These are phyloP conservation scores for Nothophoma quercina DNA, from an alignment of 2,329 filamentous ascomycete species.

Conservation along the genomic window DNA sequence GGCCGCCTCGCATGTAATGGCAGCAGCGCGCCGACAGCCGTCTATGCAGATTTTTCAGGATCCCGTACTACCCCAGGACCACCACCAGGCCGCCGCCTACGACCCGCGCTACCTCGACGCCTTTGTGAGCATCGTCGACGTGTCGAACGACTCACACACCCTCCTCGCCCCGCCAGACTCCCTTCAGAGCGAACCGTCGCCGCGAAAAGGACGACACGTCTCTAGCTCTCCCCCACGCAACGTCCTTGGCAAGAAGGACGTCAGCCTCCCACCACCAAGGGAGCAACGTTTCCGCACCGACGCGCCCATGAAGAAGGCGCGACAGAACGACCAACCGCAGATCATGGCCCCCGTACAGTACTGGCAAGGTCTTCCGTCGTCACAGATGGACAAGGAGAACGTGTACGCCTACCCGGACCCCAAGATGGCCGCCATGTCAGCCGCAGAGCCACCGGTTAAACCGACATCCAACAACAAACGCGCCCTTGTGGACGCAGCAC, in stretches of 20 bases:
- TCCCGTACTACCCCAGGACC: slow-evolving; percentile 52
- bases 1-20: slow-evolving; percentile 51
- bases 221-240: slow-evolving; percentile 66
- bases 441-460: slow-evolving; percentile 41
- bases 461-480: slow-evolving; percentile 58
- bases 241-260: slow-evolving; percentile 67
- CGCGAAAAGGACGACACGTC: slow-evolving; percentile 68
- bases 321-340: slow-evolving; percentile 52
- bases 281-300: slow-evolving; percentile 66
- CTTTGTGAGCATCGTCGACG: slow-evolving; percentile 53
- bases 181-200: slow-evolving; percentile 64
- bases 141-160: slow-evolving; percentile 66
- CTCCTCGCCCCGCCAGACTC: slow-evolving; percentile 68
- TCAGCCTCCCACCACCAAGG: slow-evolving; percentile 74
- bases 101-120: slow-evolving; percentile 62
- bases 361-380: slow-evolving; percentile 59
- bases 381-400: slow-evolving; percentile 60
- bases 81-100: slow-evolving; percentile 54
- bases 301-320: slow-evolving; percentile 71
- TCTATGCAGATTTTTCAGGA: slow-evolving; percentile 68
- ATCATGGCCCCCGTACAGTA: slow-evolving; percentile 58
- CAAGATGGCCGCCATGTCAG: slow-evolving; percentile 41
- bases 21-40: slow-evolving; percentile 64
- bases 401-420: slow-evolving; percentile 49
- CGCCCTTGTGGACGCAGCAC: slow-evolving; percentile 74